A percentile compares a stretch with the other conserved stretches of the same genome.
phyloP scores from a whole-genome alignment of 2,329 filamentous ascomycete genomes.

The Westerdykella aurantiaca region DNA sequence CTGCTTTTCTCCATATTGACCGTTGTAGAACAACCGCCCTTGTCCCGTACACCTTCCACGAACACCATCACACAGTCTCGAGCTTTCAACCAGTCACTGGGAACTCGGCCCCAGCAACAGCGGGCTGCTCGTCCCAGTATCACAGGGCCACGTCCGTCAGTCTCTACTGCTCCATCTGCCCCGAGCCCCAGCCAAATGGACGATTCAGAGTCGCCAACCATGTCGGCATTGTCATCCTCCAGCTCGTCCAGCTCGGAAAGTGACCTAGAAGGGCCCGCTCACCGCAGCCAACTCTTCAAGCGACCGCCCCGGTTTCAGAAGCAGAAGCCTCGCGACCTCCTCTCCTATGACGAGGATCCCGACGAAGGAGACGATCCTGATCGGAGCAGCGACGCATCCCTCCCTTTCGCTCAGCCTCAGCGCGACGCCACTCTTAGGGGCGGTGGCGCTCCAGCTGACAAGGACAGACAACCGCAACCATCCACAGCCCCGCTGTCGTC shows the following conservation, averaged over 20 bases:
- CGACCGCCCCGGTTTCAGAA: slow-evolving; percentile 35
- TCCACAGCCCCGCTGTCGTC: neutral
- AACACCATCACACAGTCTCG: slow-evolving; percentile 43
- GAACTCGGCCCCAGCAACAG: slow-evolving; percentile 21
- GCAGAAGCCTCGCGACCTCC: slow-evolving; percentile 25
- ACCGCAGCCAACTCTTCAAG: slow-evolving; percentile 43
- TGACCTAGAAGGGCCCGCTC: slow-evolving; percentile 33
- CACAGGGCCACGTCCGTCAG: slow-evolving; percentile 10
- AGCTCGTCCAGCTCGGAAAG: slow-evolving; percentile 31
- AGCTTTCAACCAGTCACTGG: slow-evolving; percentile 18
- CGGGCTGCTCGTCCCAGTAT: slow-evolving; percentile 22
- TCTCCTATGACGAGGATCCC: slow-evolving; percentile 26
- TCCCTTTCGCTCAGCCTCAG: slow-evolving; percentile 40
- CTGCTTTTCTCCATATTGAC: slow-evolving; percentile 6
- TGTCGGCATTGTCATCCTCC: slow-evolving; percentile 22
- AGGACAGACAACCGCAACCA: neutral
- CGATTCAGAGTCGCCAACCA: slow-evolving; percentile 16
- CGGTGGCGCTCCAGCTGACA: neutral
- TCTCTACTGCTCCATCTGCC: neutral
- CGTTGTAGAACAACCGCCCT: slow-evolving; percentile 15
- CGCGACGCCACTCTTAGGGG: slow-evolving; percentile 4
- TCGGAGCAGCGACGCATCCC: slow-evolving; percentile 39
- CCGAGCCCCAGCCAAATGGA: slow-evolving; percentile 6
- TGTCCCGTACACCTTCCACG: slow-evolving; percentile 46
- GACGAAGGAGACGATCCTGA: slow-evolving; percentile 50